Evolutionary conservation across 2,329 filamentous ascomycete genomes (phyloP), one percentile per base, ranked within the genome.

Genomic region (Pseudogymnoascus sp.): DNA sequence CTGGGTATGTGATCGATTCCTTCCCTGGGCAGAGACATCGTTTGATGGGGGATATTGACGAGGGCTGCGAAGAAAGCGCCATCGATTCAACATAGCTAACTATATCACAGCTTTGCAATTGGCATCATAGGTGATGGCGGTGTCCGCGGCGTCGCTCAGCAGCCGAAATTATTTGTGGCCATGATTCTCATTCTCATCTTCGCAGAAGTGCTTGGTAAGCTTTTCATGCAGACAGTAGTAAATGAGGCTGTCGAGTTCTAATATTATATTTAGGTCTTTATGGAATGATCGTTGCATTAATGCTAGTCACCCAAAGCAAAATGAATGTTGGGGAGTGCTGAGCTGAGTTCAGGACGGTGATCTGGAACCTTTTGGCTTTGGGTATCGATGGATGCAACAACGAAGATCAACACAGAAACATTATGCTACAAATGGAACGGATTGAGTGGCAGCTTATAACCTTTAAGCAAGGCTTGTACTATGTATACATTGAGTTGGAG

Each of bases 201-300:
- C 80, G 86, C 86, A 65, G 87, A 89, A 86, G 87, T 89, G 62
- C 78, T 90, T 80, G 87, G 91, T 93, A 80, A 54, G 64, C 59
- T 28, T 38, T 50, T 50, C 22, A 18, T 33, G 7, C 11, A 33
- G 25, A 33, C 5, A 6, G 3, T 20, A 28, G 22, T 28, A 6
- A n/a, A 54, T 30, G 25, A 7, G 43, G 25, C n/a, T 11, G 30
- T 2, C 25, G 3, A 30, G n/a, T 33, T 54, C 43, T 54, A 54
- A 54, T 54, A 12, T 18, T 25, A 3, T 14, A 36, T 35, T 7
- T 64, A 93, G 89, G 92, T 92, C 90, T 97, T 61, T 97, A 97
- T 81, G 93, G 93, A 76, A 84, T 97, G 72, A 97, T 97, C 75
- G 93, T 97, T 67, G 93, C 92, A 65, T 87, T 97, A 72, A 86